phyloP scores from a whole-genome alignment of 805 yeast genomes.

The Monosporozyma yasuniensis region DNA sequence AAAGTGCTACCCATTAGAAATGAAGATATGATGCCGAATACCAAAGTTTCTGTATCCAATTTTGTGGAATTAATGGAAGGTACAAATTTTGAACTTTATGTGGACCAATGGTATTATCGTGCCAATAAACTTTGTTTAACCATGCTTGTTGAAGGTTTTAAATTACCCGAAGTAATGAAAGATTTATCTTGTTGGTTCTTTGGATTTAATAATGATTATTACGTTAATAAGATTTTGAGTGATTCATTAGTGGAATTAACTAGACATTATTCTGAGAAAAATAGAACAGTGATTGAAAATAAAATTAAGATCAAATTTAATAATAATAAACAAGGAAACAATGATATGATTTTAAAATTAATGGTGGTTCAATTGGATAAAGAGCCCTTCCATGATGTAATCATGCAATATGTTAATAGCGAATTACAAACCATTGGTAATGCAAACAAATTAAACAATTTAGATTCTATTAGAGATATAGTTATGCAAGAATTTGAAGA shows the following conservation, averaged over 20 bases:
- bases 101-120: constrained; percentile 52
- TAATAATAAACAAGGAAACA: neutral
- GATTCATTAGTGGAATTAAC: constrained; percentile 21
- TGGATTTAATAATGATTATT: constrained; percentile 22
- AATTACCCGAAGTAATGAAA: constrained; percentile 39
- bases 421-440: constrained; percentile 2
- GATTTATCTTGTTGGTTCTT: constrained; percentile 52
- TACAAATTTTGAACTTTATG: constrained; percentile 42
- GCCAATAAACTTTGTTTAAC: constrained; percentile 57
- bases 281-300: constrained; percentile 6
- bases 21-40: constrained; percentile 10
- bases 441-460: constrained; percentile 1
- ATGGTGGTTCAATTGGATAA: constrained; percentile 35
- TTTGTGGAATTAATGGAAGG: constrained; percentile 23
- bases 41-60: neutral
- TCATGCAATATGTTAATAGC: constrained; percentile 11
- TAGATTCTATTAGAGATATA: constrained; percentile 37
- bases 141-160: constrained; percentile 52
- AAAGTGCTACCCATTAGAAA: constrained; percentile 13
- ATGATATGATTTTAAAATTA: constrained; percentile 21
- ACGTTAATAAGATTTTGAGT: constrained; percentile 15
- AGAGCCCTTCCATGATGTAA: constrained; percentile 15
- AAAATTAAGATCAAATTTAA: constrained; percentile 29
- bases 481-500: constrained; percentile 34
- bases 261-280: constrained; percentile 17